Percentiles rank a stretch among this genome's conserved stretches.
Conservation (phyloP, 1,139 yeast genomes). For the Geotrichum macrosporum region DNA sequence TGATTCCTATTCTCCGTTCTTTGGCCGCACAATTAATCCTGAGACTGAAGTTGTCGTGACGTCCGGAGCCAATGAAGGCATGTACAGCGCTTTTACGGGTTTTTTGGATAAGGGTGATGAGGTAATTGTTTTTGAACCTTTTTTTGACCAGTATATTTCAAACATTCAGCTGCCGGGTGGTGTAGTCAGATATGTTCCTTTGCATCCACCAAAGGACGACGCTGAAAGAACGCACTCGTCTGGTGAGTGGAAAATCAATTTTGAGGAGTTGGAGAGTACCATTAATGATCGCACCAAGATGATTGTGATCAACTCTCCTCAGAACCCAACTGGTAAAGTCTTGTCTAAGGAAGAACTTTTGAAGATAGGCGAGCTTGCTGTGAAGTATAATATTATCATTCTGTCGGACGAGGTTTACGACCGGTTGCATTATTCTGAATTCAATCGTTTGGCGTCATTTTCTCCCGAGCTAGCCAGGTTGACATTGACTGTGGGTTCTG, state of each 20-base stretch:
- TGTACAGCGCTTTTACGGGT: conserved; percentile 78
- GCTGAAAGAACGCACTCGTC: conserved; percentile 63
- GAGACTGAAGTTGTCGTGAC: conserved; percentile 72
- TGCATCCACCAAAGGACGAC: conserved; percentile 78
- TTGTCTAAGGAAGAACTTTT: conserved; percentile 69
- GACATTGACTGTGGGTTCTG: conserved; percentile 90
- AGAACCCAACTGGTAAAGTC: conserved; percentile 92
- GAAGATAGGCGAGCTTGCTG: conserved; percentile 74
- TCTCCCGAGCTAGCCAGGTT: conserved; percentile 71
- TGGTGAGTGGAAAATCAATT: conserved; percentile 82
- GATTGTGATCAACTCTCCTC: conserved; percentile 87
- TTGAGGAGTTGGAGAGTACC: conserved; percentile 65
- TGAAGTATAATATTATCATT: conserved; percentile 73
- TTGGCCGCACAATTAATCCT: conserved; percentile 53
- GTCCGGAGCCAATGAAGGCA: conserved; percentile 97
- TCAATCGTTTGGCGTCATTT: conserved; percentile 80
- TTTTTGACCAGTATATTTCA: conserved; percentile 92
- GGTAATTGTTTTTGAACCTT: conserved; percentile 95
- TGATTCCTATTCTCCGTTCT: conserved; percentile 62
- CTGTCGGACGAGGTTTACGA: conserved; percentile 95
- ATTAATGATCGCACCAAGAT: conserved; percentile 74
- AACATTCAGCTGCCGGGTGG: conserved; percentile 94
- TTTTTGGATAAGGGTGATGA: conserved; percentile 86
- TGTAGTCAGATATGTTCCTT: conserved; percentile 75
- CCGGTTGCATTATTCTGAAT: conserved; percentile 67